Evolutionary conservation across 805 yeast genomes (phyloP).

Genomic region (Cephaloascus fragrans): DNA sequence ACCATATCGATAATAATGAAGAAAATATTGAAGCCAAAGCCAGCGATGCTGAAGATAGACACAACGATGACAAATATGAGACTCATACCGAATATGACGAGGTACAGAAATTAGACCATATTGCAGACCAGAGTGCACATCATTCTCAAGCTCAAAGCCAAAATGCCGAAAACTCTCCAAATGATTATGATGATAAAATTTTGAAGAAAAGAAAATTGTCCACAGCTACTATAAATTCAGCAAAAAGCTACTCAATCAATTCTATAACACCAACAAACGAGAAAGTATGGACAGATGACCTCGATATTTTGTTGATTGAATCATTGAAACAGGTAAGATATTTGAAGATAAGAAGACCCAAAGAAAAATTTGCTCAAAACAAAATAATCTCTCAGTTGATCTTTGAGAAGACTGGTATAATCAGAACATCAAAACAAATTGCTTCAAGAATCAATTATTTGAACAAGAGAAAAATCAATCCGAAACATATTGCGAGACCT

Average conservation of each 20-base stretch:
- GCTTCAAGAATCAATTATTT: slow-evolving; percentile 7
- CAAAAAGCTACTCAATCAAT: background rate
- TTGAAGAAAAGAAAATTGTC: background rate
- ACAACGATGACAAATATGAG: background rate
- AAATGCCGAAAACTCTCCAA: background rate
- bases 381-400: slow-evolving; percentile 30
- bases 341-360: background rate
- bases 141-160: background rate
- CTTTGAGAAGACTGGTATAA: slow-evolving; percentile 21
- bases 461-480: background rate
- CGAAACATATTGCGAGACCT: background rate
- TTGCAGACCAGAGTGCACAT: too few species aligned
- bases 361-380: slow-evolving; percentile 13
- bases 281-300: background rate
- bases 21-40: too few species aligned
- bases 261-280: background rate
- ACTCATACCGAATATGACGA: background rate
- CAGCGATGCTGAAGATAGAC: background rate
- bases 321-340: background rate
- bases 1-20: background rate
- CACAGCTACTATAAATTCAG: background rate
- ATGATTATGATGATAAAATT: background rate
- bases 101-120: too few species aligned
- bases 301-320: background rate
- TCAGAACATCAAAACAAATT: slow-evolving; percentile 27